Conservation (phyloP, 306 rosid species). For the Corylus americana region DNA sequence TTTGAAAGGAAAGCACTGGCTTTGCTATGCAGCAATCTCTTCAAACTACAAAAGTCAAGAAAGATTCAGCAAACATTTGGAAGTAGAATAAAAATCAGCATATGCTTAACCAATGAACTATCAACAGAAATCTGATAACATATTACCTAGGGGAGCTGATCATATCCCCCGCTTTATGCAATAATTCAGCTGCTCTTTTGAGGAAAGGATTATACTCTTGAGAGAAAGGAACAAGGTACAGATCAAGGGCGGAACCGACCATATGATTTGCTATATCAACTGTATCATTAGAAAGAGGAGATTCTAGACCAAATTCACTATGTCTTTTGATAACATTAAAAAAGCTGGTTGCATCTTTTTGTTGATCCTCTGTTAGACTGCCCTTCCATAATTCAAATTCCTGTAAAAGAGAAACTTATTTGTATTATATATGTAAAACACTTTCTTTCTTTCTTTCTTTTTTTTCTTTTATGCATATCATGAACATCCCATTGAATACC, state of each 20-base stretch:
- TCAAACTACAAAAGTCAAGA: constrained; percentile 60
- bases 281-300: constrained; percentile 31
- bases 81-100: constrained; percentile 19
- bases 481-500: constrained; percentile 45
- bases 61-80: constrained; percentile 24
- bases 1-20: constrained; percentile 91
- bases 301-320: constrained; percentile 59
- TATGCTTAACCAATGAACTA: constrained; percentile 7
- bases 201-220: constrained; percentile 75
- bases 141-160: constrained; percentile 65
- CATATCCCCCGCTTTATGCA: constrained; percentile 80
- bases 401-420: constrained; percentile 46
- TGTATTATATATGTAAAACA: constrained; percentile 21
- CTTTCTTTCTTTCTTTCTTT: neutral
- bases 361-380: constrained; percentile 60
- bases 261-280: constrained; percentile 5
- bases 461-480: constrained; percentile 14
- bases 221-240: constrained; percentile 67
- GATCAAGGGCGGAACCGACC: constrained; percentile 44
- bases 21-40: constrained; percentile 83
- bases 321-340: constrained; percentile 77
- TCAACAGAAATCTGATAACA: constrained; percentile 22
- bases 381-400: constrained; percentile 83
- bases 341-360: constrained; percentile 66
- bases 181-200: constrained; percentile 67